These are phyloP conservation scores for Tolypocladium amazonense DNA, from an alignment of 2,329 filamentous ascomycete species.

Conservation along the genomic window DNA sequence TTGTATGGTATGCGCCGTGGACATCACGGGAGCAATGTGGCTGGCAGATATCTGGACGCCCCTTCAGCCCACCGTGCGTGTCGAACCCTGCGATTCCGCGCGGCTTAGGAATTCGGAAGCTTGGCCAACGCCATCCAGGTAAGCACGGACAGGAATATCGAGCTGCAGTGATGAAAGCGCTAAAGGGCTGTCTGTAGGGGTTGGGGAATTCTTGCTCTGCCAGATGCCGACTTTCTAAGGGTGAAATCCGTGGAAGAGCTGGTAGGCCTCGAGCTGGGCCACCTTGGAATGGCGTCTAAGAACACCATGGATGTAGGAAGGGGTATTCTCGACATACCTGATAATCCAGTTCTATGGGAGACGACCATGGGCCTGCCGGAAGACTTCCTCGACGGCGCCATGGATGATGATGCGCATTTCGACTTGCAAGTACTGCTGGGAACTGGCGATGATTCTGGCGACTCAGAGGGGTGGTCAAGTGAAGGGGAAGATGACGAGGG, in stretches of 20 bases:
- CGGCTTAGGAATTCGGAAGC: slow-evolving; percentile 18
- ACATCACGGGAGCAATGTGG: slow-evolving; percentile 38
- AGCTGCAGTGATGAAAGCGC: background rate
- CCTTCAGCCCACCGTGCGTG: slow-evolving; percentile 13
- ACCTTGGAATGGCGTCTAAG: slow-evolving; percentile 10
- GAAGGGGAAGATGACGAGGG: slow-evolving; percentile 9
- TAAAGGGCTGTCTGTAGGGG: slow-evolving; percentile 17
- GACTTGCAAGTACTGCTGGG: background rate
- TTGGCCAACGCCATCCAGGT: slow-evolving; percentile 16
- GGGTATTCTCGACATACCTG: slow-evolving; percentile 13
- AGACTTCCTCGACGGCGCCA: background rate
- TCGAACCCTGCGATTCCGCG: slow-evolving; percentile 8
- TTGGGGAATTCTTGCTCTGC: slow-evolving; percentile 39
- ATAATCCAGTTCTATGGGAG: slow-evolving; percentile 16
- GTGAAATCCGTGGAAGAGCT: slow-evolving; percentile 23
- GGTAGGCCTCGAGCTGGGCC: slow-evolving; percentile 15
- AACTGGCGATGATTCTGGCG: too few relatives aligned
- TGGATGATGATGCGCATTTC: background rate
- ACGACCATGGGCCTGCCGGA: background rate
- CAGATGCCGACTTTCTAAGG: slow-evolving; percentile 29
- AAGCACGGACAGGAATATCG: background rate
- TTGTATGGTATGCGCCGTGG: slow-evolving; percentile 38
- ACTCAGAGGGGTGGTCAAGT: background rate
- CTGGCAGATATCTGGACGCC: slow-evolving; percentile 41
- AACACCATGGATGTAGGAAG: slow-evolving; percentile 15